Evolutionary conservation across 2,329 filamentous ascomycete species (phyloP), one percentile per base, ranked within the genome.

Genomic region (Bimuria novae-zelandiae): DNA sequence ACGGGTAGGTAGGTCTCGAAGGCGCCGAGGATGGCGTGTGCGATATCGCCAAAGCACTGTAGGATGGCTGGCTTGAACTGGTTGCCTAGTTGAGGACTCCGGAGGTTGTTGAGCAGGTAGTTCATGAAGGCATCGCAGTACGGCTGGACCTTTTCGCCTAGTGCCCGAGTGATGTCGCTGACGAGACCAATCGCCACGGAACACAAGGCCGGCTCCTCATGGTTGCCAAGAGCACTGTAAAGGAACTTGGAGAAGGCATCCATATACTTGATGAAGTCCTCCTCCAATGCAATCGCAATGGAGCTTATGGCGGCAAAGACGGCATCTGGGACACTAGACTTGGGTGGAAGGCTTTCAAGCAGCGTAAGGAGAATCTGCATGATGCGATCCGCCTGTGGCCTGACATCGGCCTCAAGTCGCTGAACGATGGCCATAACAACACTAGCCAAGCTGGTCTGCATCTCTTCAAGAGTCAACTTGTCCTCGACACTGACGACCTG

Each of bases 61-160:
- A 99, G 84, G 61, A 99, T 99, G 23, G 94, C 92, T 39, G 94
- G 94, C 84, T 97, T 97, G 79, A 97, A 95, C 76, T 96, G 91
- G 76, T 97, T 96, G 63, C 89, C 89, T 49, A 96, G 82, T n/a
- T 87, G 84, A 11, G 89, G 86, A 76, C 90, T 95, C 85, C 91
- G 72, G 36, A 99, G 80, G 76, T 96, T 95, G 80, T 91, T 92
- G 58, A 99, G 84, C 53, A 99, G 82, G 72, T 94, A 89, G 82
- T 99, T 99, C 94, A 99, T 99, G 75, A 97, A 97, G 61, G 87
- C 85, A 69, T 99, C 94, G 76, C 94, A 99, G 81, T 89, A 97
- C 52, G 93, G 94, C 77, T 96, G 90, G 69, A 93, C 90, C 74
- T 89, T 89, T 71, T 92, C 88, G 72, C 92, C 90, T 71, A 97